Evolutionary conservation across 2,329 filamentous ascomycete genomes (phyloP).

Genomic region (Rhynchosporium graminicola): DNA sequence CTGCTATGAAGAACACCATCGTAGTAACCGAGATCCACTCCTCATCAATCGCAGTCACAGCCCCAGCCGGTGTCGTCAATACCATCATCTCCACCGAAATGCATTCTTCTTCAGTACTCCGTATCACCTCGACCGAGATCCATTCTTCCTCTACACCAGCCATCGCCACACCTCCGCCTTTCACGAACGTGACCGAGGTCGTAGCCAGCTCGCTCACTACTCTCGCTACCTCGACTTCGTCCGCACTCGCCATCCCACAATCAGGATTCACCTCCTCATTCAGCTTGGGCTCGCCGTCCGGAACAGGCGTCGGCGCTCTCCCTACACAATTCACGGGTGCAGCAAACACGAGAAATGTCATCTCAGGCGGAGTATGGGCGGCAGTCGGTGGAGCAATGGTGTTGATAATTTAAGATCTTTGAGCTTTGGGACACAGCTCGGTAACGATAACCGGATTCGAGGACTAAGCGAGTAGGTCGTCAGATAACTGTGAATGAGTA

Average conservation of each 20-base stretch:
- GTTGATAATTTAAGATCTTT: slow-evolving; percentile 12
- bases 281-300: slow-evolving; percentile 3
- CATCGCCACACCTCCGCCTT: background rate
- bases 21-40: slow-evolving; percentile 12
- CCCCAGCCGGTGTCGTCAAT: background rate
- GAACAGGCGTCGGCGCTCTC: slow-evolving; percentile 7
- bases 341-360: background rate
- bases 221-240: slow-evolving; percentile 1
- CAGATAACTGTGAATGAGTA: background rate
- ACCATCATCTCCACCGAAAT: slow-evolving; percentile 7
- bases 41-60: background rate
- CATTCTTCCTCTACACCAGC: slow-evolving; percentile 1
- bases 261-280: slow-evolving; percentile 10
- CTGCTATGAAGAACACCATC: slow-evolving; percentile 2
- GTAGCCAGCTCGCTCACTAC: slow-evolving; percentile 4
- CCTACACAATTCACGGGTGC: slow-evolving; percentile 5
- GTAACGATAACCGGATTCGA: background rate
- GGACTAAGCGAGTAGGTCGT: background rate
- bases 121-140: slow-evolving; percentile 6
- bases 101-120: background rate
- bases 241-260: background rate
- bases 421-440: background rate
- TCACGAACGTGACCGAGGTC: background rate
- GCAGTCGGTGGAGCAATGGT: slow-evolving; percentile 3
- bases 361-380: slow-evolving; percentile 9